These are phyloP conservation scores for Hydrangea macrophylla DNA, from an alignment of 148 eudicot genomes.

Conservation along the genomic window DNA sequence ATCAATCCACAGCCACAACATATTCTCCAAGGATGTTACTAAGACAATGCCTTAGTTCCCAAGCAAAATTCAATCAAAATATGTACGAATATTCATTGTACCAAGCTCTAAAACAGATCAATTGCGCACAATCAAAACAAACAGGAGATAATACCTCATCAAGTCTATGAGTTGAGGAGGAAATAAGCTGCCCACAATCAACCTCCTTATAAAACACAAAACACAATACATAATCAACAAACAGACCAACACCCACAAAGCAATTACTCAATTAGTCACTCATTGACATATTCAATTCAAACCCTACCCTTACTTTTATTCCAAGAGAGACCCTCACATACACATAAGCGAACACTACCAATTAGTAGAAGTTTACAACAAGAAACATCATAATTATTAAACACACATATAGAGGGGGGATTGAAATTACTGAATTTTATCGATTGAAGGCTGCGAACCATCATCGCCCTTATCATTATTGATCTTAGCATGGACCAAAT, in stretches of 20 bases:
- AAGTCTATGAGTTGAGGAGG: not conserved
- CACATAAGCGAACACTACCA: not conserved
- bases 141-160: conserved; percentile 10
- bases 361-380: not conserved
- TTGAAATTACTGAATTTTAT: conserved; percentile 9
- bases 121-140: not conserved
- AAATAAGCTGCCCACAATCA: not conserved
- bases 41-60: not conserved
- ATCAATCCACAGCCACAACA: too few relatives aligned
- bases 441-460: not conserved
- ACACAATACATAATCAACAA: not conserved
- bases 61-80: not conserved
- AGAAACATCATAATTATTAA: not conserved
- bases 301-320: not conserved
- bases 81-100: not conserved
- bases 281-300: not conserved
- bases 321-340: not conserved
- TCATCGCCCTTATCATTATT: not conserved
- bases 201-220: conserved; percentile 4
- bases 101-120: not conserved
- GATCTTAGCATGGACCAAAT: conserved; percentile 19
- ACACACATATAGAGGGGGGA: not conserved
- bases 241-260: not conserved
- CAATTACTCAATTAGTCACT: not conserved
- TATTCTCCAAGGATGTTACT: not conserved